Conservation (phyloP, 257 asterid genomes). For the Ophiorrhiza pumila region DNA sequence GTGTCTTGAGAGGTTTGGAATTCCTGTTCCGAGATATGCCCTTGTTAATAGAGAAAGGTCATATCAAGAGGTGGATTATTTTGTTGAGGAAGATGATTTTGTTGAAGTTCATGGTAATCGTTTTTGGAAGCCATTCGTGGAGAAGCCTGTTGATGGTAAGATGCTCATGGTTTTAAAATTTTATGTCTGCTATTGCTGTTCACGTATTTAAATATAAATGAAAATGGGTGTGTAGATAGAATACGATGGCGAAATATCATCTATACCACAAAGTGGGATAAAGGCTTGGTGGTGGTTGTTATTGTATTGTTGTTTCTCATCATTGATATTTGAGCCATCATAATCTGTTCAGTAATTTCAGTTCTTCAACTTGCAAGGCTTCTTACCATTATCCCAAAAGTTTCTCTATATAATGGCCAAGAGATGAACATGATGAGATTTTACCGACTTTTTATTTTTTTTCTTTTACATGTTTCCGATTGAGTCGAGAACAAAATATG, state of each 20-base stretch:
- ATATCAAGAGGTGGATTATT: slow-evolving; percentile 78
- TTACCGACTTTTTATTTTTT: not conserved
- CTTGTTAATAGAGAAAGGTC: slow-evolving; percentile 77
- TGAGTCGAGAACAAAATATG: too few species aligned
- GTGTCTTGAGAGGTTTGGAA: slow-evolving; percentile 83
- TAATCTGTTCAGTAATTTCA: not conserved
- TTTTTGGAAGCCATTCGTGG: slow-evolving; percentile 96
- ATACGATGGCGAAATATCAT: too few species aligned
- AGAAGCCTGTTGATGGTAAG: slow-evolving; percentile 92
- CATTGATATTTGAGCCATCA: not conserved
- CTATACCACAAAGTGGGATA: too few species aligned
- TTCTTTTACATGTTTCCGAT: too few species aligned
- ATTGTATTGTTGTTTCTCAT: not conserved
- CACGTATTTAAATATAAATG: too few species aligned
- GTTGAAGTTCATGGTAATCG: slow-evolving; percentile 84
- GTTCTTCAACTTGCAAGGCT: not conserved
- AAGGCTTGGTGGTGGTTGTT: too few species aligned
- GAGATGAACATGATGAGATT: not conserved
- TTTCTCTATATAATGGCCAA: not conserved
- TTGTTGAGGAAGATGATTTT: slow-evolving; percentile 91
- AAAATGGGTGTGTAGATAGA: too few species aligned
- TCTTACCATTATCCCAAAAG: not conserved
- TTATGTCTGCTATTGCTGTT: not conserved
- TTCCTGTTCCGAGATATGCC: slow-evolving; percentile 91
- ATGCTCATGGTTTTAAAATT: not conserved